Evolutionary conservation across 1,284 basidiomycete species (phyloP), one percentile per base, ranked within the genome.

Genomic region (Tylopilus sp.): DNA sequence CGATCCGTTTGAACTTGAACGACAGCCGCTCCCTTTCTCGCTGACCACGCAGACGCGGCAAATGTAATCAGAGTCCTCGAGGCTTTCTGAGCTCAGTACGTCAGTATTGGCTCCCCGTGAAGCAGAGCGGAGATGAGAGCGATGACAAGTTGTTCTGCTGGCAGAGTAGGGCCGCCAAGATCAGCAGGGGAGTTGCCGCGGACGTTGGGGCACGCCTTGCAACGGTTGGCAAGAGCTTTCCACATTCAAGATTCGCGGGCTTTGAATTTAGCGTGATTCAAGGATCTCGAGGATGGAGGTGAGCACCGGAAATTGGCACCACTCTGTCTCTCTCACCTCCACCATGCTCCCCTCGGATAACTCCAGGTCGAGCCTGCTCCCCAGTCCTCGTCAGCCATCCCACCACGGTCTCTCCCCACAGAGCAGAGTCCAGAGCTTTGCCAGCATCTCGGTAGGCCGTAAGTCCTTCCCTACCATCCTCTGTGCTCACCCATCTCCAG

Each of bases 401-500:
- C 25, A 31, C 42, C 25, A 31, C 42, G 50, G 52, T 16, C 41
- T 60, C 9, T 46, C 63, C 0, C 56, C 55, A 13, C 43, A 42
- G 28, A 57, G 54, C 30, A 66, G 63, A 51, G 51, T 55, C 11
- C 60, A 48, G 6, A 69, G 65, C 33, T 56, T 65, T 26, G 30
- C 43, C n/a, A 69, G 64, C 26, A 44, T 58, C 23, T 64, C 65
- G 7, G 63, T 68, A 15, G n/a, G 58, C 46, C 16, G 2, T 15
- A 11, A 13, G 0, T n/a, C 35, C 19, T 41, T 23, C 13, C 42
- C 21, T 29, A 2, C 25, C 5, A 6, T 9, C 18, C 2, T 37
- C 13, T n/a, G 12, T 35, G n/a, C 18, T 41, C 19, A 48, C 31
- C 21, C 21, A 13, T 28, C 25, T 7, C 9, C 41, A 69, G 67